phyloP scores from a whole-genome alignment of 2,329 filamentous ascomycete species.

The Zymoseptoria passerinii region DNA sequence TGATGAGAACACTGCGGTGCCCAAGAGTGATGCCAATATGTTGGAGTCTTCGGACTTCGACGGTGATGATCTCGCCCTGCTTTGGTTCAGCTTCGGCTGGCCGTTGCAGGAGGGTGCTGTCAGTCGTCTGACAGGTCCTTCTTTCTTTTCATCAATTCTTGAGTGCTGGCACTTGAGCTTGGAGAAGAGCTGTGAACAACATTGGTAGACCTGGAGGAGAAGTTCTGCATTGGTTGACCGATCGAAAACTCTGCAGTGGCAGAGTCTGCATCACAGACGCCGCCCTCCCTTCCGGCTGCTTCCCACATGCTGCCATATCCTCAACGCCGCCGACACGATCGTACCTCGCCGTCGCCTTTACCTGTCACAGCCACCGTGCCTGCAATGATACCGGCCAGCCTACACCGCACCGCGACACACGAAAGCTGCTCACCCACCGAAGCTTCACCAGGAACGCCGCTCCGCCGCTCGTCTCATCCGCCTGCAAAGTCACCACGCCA shows the following conservation, averaged over 20 bases:
- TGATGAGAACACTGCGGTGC: constrained; percentile 29
- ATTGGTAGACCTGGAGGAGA: not conserved
- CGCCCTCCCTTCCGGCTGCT: no score
- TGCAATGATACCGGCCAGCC: no score
- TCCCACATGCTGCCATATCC: not conserved
- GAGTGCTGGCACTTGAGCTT: constrained; percentile 11
- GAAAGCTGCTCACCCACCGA: not conserved
- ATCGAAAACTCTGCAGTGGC: not conserved
- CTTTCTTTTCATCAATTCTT: constrained; percentile 26
- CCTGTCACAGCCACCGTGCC: not conserved
- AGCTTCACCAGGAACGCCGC: not conserved
- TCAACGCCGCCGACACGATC: not conserved
- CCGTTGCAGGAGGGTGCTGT: constrained; percentile 25
- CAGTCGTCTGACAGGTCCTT: constrained; percentile 29
- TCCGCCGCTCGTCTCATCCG: not conserved
- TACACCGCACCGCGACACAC: not conserved
- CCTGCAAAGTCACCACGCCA: not conserved
- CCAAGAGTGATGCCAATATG: constrained; percentile 30
- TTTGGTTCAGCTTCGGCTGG: constrained; percentile 28
- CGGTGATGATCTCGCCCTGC: constrained; percentile 30
- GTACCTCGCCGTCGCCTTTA: not conserved
- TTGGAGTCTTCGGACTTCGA: constrained; percentile 14
- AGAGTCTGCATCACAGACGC: not conserved
- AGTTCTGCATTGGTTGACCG: not conserved
- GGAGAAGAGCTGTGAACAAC: constrained; percentile 13